Evolutionary conservation across 345 rosid species (phyloP).

Genomic region (Durio zibethinus): DNA sequence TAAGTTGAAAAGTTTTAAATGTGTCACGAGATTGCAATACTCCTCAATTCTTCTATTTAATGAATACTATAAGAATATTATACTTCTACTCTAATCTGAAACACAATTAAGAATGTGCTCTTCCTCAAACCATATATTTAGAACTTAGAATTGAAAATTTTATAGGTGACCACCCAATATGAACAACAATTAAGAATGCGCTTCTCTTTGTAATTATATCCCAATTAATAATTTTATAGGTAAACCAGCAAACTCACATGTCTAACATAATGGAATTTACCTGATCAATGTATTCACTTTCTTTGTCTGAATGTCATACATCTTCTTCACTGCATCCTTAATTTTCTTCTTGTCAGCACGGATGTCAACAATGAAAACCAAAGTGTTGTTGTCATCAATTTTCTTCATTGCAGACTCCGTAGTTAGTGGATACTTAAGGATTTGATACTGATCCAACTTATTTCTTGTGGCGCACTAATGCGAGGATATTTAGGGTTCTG

Average conservation of each 20-base stretch:
- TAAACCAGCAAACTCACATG: neutral
- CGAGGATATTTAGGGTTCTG: slow-evolving; percentile 64
- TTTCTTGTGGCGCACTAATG: slow-evolving; percentile 60
- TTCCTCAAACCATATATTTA: neutral
- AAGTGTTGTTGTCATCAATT: slow-evolving; percentile 64
- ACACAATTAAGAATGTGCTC: neutral
- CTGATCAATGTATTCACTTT: slow-evolving; percentile 69
- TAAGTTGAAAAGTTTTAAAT: neutral
- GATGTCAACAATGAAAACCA: slow-evolving; percentile 67
- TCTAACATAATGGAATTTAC: slow-evolving; percentile 19
- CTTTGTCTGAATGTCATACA: slow-evolving; percentile 61
- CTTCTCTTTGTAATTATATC: neutral
- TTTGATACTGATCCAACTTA: slow-evolving; percentile 65
- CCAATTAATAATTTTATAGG: neutral
- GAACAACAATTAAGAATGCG: neutral
- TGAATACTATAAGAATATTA: neutral
- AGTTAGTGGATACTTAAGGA: slow-evolving; percentile 59
- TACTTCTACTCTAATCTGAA: neutral
- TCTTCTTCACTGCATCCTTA: slow-evolving; percentile 65
- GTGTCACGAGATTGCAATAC: neutral
- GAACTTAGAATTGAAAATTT: neutral
- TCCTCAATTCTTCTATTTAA: neutral
- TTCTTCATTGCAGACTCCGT: slow-evolving; percentile 77
- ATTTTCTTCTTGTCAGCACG: slow-evolving; percentile 63
- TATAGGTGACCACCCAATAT: neutral